Base-by-base conservation (phyloP, 176 grass and related monocot species). In the Lolium multiflorum region DNA sequence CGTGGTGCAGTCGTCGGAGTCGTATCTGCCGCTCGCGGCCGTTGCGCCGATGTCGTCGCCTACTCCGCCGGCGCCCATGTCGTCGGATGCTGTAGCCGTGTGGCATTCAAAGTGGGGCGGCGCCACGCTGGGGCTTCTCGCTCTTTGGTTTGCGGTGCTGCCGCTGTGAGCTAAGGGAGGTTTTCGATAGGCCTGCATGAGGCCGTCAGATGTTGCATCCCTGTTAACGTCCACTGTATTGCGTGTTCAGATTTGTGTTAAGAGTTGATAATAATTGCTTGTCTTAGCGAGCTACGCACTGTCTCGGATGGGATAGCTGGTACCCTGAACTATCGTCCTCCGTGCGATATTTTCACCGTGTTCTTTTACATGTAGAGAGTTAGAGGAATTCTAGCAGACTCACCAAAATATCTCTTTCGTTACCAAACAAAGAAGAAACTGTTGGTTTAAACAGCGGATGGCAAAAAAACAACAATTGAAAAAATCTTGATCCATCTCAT, bases 1-100 rank as follows among this genome's bases (percentile, higher is more conserved):
- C 10, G 37, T 9, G 0, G 76, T 81, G 68, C 48, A 80, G 25
- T 57, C 89, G 12, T 68, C 9, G 38, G 85, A 84, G 46, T n/a
- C 49, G 0, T 71, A 69, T n/a, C 80, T 91, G 6, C 89, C 89
- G n/a, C 0, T 37, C 1, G 76, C 89, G 11, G 43, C 12, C 41
- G 5, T 84, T 2, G 61, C 85, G 31, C 89, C 89, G 2, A 87
- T 84, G 89, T 75, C 85, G 41, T 51, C 68, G 6, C 5, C 89
- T 0, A 17, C 80, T 43, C 80, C 83, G 2, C 11, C 80, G n/a
- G 24, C 67, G 25, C 18, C 76, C 2, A 46, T 31, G 74, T 56
- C 89, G 37, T 91, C 85, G 41, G 69, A 10, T 2, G 38, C 49
- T 11, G 37, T 20, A 6, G 10, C 84, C 22, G 24, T 38, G 56